These are phyloP conservation scores for Thecaphora frezii DNA, from an alignment of 1,284 basidiomycete genomes.

Conservation along the genomic window DNA sequence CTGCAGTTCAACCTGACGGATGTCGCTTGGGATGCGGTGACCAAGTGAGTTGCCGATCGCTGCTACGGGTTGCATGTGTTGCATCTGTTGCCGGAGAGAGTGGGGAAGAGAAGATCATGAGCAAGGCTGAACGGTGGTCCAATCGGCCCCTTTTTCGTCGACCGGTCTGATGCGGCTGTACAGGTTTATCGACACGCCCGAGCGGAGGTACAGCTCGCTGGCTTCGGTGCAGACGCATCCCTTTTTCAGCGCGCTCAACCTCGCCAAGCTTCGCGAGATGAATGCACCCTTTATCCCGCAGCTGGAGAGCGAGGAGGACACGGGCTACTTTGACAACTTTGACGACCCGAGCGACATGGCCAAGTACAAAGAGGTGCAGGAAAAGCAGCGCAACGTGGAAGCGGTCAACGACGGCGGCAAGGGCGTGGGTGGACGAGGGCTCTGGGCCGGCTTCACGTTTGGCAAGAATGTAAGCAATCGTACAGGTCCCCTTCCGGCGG, in stretches of 20 bases:
- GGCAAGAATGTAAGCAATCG: slow-evolving; percentile 49
- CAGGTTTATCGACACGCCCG: slow-evolving; percentile 75
- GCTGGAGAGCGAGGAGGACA: slow-evolving; percentile 86
- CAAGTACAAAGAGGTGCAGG: slow-evolving; percentile 85
- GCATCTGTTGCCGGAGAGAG: too few species aligned
- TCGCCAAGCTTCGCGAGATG: slow-evolving; percentile 75
- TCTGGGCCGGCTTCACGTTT: slow-evolving; percentile 98
- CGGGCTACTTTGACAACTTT: slow-evolving; percentile 98
- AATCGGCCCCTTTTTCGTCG: slow-evolving; percentile 2
- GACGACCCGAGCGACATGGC: slow-evolving; percentile 90
- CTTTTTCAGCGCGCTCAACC: slow-evolving; percentile 78
- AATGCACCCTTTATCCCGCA: slow-evolving; percentile 94
- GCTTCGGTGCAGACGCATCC: slow-evolving; percentile 75
- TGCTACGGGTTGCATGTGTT: background rate
- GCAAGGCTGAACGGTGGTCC: too few species aligned
- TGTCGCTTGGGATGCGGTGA: slow-evolving; percentile 93
- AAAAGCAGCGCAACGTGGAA: slow-evolving; percentile 94
- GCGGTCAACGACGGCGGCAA: slow-evolving; percentile 69
- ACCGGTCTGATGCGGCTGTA: slow-evolving; percentile 33
- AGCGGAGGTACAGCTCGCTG: slow-evolving; percentile 75
- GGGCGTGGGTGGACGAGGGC: slow-evolving; percentile 69
- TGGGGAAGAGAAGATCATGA: too few species aligned
- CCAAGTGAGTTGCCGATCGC: slow-evolving; percentile 64
- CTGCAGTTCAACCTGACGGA: slow-evolving; percentile 95
- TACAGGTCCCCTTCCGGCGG: background rate